phyloP scores from a whole-genome alignment of 495 filamentous ascomycete species.

The Staphylotrichum tortipilum region DNA sequence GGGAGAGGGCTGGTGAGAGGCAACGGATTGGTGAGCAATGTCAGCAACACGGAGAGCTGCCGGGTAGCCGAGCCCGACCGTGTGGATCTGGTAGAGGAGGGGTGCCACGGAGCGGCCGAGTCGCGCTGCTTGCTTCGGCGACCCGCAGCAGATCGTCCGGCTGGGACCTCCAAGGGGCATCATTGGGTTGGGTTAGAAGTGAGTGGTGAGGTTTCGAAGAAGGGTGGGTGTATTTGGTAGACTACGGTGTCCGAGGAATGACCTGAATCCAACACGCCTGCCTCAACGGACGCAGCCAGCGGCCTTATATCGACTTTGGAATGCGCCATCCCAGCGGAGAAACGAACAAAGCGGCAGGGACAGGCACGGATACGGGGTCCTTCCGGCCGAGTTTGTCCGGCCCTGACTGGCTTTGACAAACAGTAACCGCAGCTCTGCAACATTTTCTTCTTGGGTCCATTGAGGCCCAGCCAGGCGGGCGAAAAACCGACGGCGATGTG shows the following conservation, averaged over 20 bases:
- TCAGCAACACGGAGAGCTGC: slow-evolving; percentile 17
- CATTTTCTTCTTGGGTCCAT: background rate
- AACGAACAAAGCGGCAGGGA: background rate
- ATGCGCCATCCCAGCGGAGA: background rate
- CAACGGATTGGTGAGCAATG: slow-evolving; percentile 2
- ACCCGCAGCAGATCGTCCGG: slow-evolving; percentile 20
- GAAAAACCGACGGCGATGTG: too few species aligned
- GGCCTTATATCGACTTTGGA: background rate
- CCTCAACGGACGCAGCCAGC: background rate
- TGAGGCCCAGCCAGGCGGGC: background rate
- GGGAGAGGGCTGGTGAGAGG: background rate
- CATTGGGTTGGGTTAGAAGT: slow-evolving; percentile 6
- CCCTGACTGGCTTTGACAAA: background rate
- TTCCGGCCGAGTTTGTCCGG: slow-evolving; percentile 10
- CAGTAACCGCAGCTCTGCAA: background rate
- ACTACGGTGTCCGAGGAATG: background rate
- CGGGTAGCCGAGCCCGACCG: slow-evolving; percentile 15
- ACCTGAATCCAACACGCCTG: background rate
- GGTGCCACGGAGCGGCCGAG: slow-evolving; percentile 22
- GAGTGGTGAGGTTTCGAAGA: background rate
- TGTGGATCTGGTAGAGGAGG: slow-evolving; percentile 12
- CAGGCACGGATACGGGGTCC: background rate
- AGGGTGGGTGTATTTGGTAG: background rate
- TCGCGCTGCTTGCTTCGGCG: slow-evolving; percentile 26
- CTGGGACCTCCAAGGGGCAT: slow-evolving; percentile 24